phyloP scores from a whole-genome alignment of 2,329 filamentous ascomycete species.

The Neodidymelliopsis sp. region DNA sequence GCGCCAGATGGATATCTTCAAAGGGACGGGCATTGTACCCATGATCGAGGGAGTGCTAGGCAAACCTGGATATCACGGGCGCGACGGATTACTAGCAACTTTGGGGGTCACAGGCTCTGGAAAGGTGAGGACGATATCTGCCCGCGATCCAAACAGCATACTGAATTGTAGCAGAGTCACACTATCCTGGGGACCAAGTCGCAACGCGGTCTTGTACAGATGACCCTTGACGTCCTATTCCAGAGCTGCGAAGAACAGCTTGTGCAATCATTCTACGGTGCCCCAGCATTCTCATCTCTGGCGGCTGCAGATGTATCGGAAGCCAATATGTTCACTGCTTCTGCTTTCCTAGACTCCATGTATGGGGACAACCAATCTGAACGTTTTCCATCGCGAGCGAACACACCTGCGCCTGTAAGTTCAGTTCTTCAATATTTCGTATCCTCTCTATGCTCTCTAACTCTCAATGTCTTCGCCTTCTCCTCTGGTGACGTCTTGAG shows the following conservation, averaged over 20 bases:
- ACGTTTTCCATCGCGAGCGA: conserved; percentile 53
- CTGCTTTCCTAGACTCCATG: conserved; percentile 78
- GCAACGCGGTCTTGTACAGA: conserved; percentile 89
- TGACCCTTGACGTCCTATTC: conserved; percentile 89
- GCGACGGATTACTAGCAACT: conserved; percentile 89
- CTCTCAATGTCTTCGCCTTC: conserved; percentile 22
- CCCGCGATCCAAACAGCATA: conserved; percentile 5
- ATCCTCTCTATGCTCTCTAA: conserved; percentile 13
- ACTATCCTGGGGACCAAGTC: conserved; percentile 89
- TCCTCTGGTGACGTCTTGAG: conserved; percentile 14
- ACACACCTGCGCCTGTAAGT: conserved; percentile 57
- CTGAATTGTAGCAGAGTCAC: conserved; percentile 72
- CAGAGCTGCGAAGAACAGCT: conserved; percentile 78
- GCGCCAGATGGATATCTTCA: conserved; percentile 85
- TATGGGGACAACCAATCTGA: conserved; percentile 72
- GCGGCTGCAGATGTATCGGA: conserved; percentile 81
- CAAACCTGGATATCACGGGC: conserved; percentile 74
- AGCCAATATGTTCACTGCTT: conserved; percentile 75
- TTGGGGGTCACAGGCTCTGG: conserved; percentile 94
- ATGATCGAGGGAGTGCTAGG: conserved; percentile 84
- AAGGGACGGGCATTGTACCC: conserved; percentile 75
- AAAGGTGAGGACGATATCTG: conserved; percentile 70
- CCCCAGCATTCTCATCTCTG: conserved; percentile 74
- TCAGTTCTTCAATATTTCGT: conserved; percentile 10
- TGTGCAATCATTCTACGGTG: conserved; percentile 64